phyloP scores from a whole-genome alignment of 768 basidiomycete genomes.

The Pleurotus pulmonarius region DNA sequence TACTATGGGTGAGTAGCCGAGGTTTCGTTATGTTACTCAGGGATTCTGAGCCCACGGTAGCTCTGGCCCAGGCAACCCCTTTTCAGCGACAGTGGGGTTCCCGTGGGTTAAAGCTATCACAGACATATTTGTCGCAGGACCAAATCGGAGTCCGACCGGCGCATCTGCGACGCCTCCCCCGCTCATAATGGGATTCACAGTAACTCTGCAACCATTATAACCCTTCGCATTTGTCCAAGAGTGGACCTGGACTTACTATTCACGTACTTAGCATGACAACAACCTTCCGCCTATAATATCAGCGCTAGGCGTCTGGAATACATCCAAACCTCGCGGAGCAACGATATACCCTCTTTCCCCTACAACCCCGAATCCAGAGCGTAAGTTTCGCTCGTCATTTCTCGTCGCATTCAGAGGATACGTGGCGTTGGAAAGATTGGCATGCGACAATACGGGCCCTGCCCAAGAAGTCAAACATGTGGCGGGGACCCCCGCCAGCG shows the following conservation, averaged over 20 bases:
- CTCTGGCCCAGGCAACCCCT: conserved; percentile 41
- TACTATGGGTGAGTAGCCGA: conserved; percentile 33
- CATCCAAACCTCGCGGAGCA: conserved; percentile 17
- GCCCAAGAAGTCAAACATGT: conserved; percentile 12
- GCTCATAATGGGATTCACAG: conserved; percentile 40
- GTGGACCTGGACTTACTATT: neutral
- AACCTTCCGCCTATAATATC: conserved; percentile 38
- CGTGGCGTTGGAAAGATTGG: conserved; percentile 36
- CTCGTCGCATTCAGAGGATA: conserved; percentile 38
- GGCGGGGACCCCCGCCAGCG: conserved; percentile 7
- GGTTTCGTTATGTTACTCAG: too few relatives aligned
- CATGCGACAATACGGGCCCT: conserved; percentile 19
- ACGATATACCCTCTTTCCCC: conserved; percentile 33
- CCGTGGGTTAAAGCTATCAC: conserved; percentile 37
- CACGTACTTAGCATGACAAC: conserved; percentile 34
- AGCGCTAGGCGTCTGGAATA: conserved; percentile 41
- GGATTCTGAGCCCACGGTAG: conserved; percentile 14
- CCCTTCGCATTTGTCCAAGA: neutral
- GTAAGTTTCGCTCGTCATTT: conserved; percentile 34
- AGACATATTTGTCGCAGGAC: conserved; percentile 29
- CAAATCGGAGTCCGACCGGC: conserved; percentile 18
- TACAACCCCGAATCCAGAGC: conserved; percentile 22
- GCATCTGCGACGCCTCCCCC: conserved; percentile 31
- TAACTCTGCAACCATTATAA: conserved; percentile 10
- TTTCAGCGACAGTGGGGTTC: conserved; percentile 33